Conservation (phyloP, 139 green algal species). For the Auxenochlorella pyrenoidosa region DNA sequence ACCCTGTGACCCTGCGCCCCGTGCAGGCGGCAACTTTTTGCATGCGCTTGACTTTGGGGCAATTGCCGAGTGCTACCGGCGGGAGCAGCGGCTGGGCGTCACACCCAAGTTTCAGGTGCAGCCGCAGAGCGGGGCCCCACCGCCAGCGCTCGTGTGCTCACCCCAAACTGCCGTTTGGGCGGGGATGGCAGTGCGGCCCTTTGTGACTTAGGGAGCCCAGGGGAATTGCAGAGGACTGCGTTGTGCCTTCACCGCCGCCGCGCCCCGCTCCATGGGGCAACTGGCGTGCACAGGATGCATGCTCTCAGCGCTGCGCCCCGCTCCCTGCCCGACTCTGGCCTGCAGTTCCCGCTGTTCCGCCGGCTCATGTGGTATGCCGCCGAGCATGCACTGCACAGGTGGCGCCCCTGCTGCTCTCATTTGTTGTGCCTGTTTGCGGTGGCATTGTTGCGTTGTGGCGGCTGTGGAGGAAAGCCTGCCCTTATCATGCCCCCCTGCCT, state of each 20-base stretch:
- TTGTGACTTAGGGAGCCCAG: too few species aligned
- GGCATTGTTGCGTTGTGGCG: background rate
- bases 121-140: too few species aligned
- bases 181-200: too few species aligned
- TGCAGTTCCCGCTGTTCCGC: conserved; percentile 57
- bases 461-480: background rate
- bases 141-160: too few species aligned
- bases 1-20: too few species aligned
- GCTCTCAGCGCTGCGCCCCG: background rate
- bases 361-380: conserved; percentile 56
- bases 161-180: too few species aligned
- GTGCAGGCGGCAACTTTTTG: conserved; percentile 27
- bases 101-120: conserved; percentile 34
- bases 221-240: too few species aligned
- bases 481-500: too few species aligned
- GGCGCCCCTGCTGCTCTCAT: background rate
- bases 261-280: too few species aligned
- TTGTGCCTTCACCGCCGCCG: too few species aligned
- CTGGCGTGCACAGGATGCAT: background rate
- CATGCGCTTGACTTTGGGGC: conserved; percentile 30
- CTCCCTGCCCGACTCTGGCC: background rate
- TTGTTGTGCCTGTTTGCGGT: background rate
- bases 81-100: conserved; percentile 41
- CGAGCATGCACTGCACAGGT: conserved; percentile 13
- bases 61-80: conserved; percentile 34